A percentile compares a stretch with the other conserved stretches of the same genome.
These are phyloP conservation scores for Glarea lozoyensis DNA, from an alignment of 495 filamentous ascomycete genomes.

Conservation along the genomic window DNA sequence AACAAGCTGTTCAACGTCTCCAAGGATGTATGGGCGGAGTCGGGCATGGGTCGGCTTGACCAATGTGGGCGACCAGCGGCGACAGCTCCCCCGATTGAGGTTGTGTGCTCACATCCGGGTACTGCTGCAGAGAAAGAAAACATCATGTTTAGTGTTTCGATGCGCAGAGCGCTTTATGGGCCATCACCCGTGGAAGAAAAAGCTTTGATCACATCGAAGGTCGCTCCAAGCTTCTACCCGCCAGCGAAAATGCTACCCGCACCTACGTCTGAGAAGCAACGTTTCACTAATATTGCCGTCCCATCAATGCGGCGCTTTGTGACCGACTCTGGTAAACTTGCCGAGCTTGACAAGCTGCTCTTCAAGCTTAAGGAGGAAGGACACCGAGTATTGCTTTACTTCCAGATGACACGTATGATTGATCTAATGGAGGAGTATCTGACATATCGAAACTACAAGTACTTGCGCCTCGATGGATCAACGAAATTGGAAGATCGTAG, in stretches of 20 bases:
- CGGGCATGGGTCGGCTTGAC: conserved; percentile 69
- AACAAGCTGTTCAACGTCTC: conserved; percentile 74
- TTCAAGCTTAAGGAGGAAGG: conserved; percentile 81
- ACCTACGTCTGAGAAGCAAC: conserved; percentile 67
- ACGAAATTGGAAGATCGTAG: conserved; percentile 97
- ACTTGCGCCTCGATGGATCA: conserved; percentile 90
- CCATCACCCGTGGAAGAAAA: conserved; percentile 59
- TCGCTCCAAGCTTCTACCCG: conserved; percentile 56
- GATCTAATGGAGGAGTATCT: conserved; percentile 99
- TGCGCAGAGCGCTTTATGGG: conserved; percentile 68
- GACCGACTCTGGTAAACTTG: conserved; percentile 93
- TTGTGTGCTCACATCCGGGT: conserved; percentile 62
- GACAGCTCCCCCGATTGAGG: conserved; percentile 79
- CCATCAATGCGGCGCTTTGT: conserved; percentile 99
- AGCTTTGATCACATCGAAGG: conserved; percentile 58
- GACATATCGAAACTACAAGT: conserved; percentile 97
- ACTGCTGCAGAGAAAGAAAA: conserved; percentile 60
- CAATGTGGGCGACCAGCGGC: conserved; percentile 66
- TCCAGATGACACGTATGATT: conserved; percentile 99
- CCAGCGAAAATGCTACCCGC: conserved; percentile 56
- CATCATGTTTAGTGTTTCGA: conserved; percentile 64
- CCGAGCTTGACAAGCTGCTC: conserved; percentile 81
- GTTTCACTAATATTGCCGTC: conserved; percentile 84
- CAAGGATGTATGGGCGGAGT: conserved; percentile 49
- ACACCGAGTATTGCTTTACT: conserved; percentile 97